Percentiles rank a stretch among this genome's conserved stretches.
Evolutionary conservation across 148 eudicot genomes (phyloP).

Genomic region (Persicaria tinctoria): DNA sequence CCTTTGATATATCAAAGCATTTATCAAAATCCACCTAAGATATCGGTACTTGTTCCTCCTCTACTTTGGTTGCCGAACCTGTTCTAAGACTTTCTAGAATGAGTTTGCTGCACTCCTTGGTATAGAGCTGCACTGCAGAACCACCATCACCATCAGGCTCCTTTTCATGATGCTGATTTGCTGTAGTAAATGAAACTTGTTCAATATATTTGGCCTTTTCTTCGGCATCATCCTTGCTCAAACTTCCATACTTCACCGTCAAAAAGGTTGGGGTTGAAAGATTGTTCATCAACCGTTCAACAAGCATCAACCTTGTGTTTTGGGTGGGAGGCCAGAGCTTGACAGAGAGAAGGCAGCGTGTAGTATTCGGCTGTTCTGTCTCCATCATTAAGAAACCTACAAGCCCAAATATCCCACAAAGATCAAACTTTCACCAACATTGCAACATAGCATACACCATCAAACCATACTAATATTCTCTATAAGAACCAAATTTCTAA

Average conservation of each 20-base stretch:
- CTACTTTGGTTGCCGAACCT: conserved; percentile 41
- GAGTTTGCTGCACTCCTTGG: conserved; percentile 75
- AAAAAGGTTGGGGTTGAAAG: conserved; percentile 60
- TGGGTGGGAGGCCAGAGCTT: conserved; percentile 80
- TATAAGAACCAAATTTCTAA: too few species aligned
- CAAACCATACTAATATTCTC: too few species aligned
- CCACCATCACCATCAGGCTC: conserved; percentile 91
- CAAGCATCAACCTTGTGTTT: conserved; percentile 58
- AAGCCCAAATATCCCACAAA: not conserved
- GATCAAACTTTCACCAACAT: too few species aligned
- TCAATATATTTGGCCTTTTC: conserved; percentile 70
- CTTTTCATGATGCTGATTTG: conserved; percentile 52
- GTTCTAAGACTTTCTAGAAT: conserved; percentile 60
- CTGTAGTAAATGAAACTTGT: conserved; percentile 46
- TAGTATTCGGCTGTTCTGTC: conserved; percentile 16
- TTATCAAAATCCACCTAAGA: conserved; percentile 22
- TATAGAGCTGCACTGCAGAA: conserved; percentile 74
- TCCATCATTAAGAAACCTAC: conserved; percentile 47
- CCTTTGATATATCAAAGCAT: conserved; percentile 51
- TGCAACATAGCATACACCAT: too few species aligned
- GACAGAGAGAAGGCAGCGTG: conserved; percentile 35
- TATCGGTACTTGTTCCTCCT: conserved; percentile 18
- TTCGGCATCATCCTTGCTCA: conserved; percentile 68
- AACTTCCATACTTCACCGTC: conserved; percentile 61
- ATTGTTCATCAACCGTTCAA: conserved; percentile 62